phyloP scores from a whole-genome alignment of 257 asterid species.

The Eustoma russellianum region DNA sequence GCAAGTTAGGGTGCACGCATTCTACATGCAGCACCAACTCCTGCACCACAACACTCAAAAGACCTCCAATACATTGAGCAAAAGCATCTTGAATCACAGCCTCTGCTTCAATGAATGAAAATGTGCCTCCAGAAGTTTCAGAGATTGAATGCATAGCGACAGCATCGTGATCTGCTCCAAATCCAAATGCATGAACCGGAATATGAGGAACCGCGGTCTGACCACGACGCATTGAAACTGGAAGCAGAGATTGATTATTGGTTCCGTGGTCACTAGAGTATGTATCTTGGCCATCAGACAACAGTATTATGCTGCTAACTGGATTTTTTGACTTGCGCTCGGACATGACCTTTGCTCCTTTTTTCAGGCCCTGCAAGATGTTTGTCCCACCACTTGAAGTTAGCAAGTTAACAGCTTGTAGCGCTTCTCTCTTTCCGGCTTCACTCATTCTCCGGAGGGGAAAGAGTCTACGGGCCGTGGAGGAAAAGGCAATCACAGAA shows the following conservation, averaged over 20 bases:
- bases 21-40: slow-evolving; percentile 51
- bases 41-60: slow-evolving; percentile 75
- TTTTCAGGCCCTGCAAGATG: slow-evolving; percentile 61
- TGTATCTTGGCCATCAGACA: slow-evolving; percentile 95
- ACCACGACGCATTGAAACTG: slow-evolving; percentile 39
- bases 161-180: slow-evolving; percentile 89
- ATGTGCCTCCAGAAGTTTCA: slow-evolving; percentile 85
- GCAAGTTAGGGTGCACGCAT: slow-evolving; percentile 41
- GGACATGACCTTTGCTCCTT: slow-evolving; percentile 65
- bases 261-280: slow-evolving; percentile 22
- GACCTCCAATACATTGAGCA: slow-evolving; percentile 97
- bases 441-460: slow-evolving; percentile 76
- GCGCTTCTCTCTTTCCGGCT: slow-evolving; percentile 55
- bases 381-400: slow-evolving; percentile 84
- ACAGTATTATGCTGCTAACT: slow-evolving; percentile 56
- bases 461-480: slow-evolving; percentile 76
- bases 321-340: slow-evolving; percentile 70
- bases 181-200: slow-evolving; percentile 87
- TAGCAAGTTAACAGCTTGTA: slow-evolving; percentile 73
- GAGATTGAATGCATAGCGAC: slow-evolving; percentile 67
- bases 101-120: slow-evolving; percentile 85
- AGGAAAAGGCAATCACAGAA: slow-evolving; percentile 80
- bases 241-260: slow-evolving; percentile 40
- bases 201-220: slow-evolving; percentile 25
- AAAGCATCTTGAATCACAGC: slow-evolving; percentile 87